Conservation (phyloP, 2,329 filamentous ascomycete genomes). For the Pleomassaria siparia region DNA sequence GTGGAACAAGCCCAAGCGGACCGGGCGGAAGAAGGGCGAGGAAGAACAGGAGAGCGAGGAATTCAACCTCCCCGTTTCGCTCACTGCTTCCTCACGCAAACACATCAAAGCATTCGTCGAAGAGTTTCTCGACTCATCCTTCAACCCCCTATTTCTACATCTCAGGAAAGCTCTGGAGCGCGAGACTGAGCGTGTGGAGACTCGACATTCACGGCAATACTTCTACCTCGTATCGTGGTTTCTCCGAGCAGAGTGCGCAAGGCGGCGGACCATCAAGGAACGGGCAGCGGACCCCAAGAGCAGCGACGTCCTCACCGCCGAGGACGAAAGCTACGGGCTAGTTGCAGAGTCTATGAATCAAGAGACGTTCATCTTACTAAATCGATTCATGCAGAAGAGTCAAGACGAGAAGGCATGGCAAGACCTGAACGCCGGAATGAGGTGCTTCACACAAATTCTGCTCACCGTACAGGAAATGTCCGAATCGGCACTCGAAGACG, state of each 20-base stretch:
- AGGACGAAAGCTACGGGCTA: slow-evolving; percentile 77
- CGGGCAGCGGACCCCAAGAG: slow-evolving; percentile 54
- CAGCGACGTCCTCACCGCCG: slow-evolving; percentile 43
- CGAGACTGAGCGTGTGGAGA: slow-evolving; percentile 78
- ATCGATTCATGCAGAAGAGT: slow-evolving; percentile 75
- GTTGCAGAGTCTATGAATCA: slow-evolving; percentile 90
- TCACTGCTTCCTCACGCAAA: slow-evolving; percentile 73
- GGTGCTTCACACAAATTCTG: slow-evolving; percentile 92
- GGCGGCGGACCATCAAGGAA: slow-evolving; percentile 60
- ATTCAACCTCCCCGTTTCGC: slow-evolving; percentile 70
- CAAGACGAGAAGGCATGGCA: slow-evolving; percentile 85
- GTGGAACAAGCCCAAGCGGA: slow-evolving; percentile 76
- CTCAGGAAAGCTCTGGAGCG: slow-evolving; percentile 87
- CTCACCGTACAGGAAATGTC: slow-evolving; percentile 92
- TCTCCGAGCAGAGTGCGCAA: slow-evolving; percentile 76
- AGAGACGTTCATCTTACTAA: slow-evolving; percentile 89
- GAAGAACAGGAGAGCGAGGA: slow-evolving; percentile 54
- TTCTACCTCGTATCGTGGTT: slow-evolving; percentile 96
- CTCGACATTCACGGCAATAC: slow-evolving; percentile 79
- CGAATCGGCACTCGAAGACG: slow-evolving; percentile 80
- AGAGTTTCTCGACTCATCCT: slow-evolving; percentile 91
- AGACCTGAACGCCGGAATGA: slow-evolving; percentile 83
- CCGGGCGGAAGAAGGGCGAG: slow-evolving; percentile 41
- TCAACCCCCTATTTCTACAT: slow-evolving; percentile 84
- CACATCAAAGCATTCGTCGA: slow-evolving; percentile 82